Base-by-base conservation (phyloP, 2,329 filamentous ascomycete genomes). In the Plenodomus biglobosus region DNA sequence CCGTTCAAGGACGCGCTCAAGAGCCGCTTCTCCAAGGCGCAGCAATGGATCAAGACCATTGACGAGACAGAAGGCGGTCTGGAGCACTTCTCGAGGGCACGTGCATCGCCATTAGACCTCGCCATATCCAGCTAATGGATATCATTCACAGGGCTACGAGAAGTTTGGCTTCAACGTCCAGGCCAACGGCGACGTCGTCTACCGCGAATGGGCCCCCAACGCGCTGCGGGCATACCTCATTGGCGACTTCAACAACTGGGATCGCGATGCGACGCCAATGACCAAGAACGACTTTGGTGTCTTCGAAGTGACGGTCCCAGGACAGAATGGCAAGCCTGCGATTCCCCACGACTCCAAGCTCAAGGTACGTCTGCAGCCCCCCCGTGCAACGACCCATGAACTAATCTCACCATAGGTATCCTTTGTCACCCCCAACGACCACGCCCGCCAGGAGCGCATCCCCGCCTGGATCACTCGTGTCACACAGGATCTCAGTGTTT, bases 391-490 rank as follows among this genome's bases (percentile, higher is more conserved):
- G 27, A 32, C 3, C 16, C 6, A n/a, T 35, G 11, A 35, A 24
- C 42, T 54, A 22, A 50, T 40, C 16, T 10, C 17, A 11, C 3
- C 30, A 11, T 59, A 95, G 90, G 89, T 96, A 55, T 89, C 92
- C 8, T 82, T 99, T 72, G 84, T 88, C 41, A 81, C 90, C 8
- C 90, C 89, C 11, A 85, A 78, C 32, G 89, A 91, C 50, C 87
- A 94, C 68, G 74, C 73, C 21, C 83, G 86, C 59, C 84, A 92
- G 60, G 92, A 97, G 75, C 85, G 92, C 59, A 77, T 99, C 43
- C 94, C 94, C 20, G 90, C 91, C 21, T 99, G 94, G 94, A 97
- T 97, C 77, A 96, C 87, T 70, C 90, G 95, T 65, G 94, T 96
- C 43, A 96, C 92, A 0, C 94, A 99, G 73, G 92, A 99, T 58